phyloP scores from a whole-genome alignment of 768 basidiomycete species.

The Imleria badia region DNA sequence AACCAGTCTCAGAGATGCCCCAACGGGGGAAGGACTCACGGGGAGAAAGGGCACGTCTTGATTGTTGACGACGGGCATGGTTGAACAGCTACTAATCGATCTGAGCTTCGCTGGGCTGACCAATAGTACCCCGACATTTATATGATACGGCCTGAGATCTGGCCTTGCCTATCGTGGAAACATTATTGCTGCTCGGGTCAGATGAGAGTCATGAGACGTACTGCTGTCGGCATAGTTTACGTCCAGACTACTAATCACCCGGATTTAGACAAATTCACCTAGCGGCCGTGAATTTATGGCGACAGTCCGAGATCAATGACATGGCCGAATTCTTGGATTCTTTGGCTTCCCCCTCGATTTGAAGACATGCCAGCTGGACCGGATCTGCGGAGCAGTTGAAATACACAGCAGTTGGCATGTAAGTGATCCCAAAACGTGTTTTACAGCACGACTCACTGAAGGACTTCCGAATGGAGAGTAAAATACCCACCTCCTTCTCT shows the following conservation, averaged over 20 bases:
- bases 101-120: background rate
- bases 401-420: no score
- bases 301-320: no score
- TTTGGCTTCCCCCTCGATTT: no score
- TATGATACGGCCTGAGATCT: background rate
- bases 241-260: background rate
- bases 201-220: background rate
- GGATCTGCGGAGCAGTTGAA: no score
- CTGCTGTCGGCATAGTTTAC: background rate
- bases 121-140: background rate
- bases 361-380: no score
- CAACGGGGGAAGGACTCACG: background rate
- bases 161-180: background rate
- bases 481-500: no score
- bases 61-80: slow-evolving; percentile 6
- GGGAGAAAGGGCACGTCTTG: slow-evolving; percentile 8
- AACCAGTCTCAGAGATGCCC: background rate
- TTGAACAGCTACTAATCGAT: background rate
- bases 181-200: background rate
- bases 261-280: no score
- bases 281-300: no score
- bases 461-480: no score
- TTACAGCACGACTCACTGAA: no score
- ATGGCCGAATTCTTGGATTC: no score
- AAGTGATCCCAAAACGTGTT: no score